Percentiles rank a stretch among this genome's conserved stretches.
These are phyloP conservation scores for Penicillium cinerascens DNA, from an alignment of 495 filamentous ascomycete species.

Conservation along the genomic window DNA sequence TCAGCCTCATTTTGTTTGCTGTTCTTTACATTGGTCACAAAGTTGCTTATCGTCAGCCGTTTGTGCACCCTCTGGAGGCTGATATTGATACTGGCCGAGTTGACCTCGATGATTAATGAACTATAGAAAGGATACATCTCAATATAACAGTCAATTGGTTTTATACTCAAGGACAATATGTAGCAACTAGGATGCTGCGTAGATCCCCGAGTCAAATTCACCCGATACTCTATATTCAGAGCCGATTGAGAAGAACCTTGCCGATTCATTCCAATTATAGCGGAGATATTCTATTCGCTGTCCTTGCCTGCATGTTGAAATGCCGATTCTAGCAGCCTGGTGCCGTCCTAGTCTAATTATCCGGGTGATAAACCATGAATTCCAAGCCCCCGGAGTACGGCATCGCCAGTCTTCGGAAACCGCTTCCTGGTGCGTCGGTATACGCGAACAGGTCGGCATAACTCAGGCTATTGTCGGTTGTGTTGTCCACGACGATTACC, in stretches of 20 bases:
- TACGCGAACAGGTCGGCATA: slow-evolving; percentile 36
- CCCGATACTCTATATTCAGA: too few relatives aligned
- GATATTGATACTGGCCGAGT: not conserved
- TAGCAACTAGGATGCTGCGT: too few relatives aligned
- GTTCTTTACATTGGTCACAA: not conserved
- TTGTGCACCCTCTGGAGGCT: not conserved
- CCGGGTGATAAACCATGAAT: not conserved
- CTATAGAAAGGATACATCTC: not conserved
- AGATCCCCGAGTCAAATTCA: too few relatives aligned
- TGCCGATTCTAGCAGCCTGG: too few relatives aligned
- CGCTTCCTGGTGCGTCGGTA: slow-evolving; percentile 19
- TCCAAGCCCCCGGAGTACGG: not conserved
- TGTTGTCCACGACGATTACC: slow-evolving; percentile 52
- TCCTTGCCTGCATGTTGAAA: too few relatives aligned
- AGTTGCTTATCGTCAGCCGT: not conserved
- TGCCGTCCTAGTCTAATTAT: not conserved
- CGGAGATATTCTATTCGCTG: too few relatives aligned
- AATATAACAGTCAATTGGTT: not conserved
- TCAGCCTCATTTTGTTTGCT: not conserved
- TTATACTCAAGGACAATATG: too few relatives aligned
- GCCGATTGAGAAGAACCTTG: too few relatives aligned
- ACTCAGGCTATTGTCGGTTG: slow-evolving; percentile 20
- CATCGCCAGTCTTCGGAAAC: slow-evolving; percentile 17
- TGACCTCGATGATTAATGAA: not conserved
- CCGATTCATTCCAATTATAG: too few relatives aligned